Evolutionary conservation across 148 eudicot genomes (phyloP).

Genomic region (Hydrangea macrophylla): DNA sequence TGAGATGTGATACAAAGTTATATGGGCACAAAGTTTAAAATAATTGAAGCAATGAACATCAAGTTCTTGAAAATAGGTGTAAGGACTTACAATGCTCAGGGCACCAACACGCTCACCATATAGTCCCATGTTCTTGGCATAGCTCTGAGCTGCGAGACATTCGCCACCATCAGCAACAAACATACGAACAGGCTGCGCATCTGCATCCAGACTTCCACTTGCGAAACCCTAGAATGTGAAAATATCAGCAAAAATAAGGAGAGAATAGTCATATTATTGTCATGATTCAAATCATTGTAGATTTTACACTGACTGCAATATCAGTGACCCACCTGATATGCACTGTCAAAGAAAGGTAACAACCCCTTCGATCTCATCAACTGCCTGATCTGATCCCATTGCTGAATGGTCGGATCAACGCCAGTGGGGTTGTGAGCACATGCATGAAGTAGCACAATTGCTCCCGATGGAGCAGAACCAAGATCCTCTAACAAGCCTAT

Average conservation of each 20-base stretch:
- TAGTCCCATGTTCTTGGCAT: constrained; percentile 97
- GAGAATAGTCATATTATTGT: not conserved
- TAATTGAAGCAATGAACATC: not conserved
- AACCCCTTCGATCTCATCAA: constrained; percentile 74
- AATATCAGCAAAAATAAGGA: not conserved
- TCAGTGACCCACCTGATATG: constrained; percentile 70
- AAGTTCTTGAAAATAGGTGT: not conserved
- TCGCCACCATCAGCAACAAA: constrained; percentile 96
- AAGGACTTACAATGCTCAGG: constrained; percentile 74
- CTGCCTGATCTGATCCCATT: constrained; percentile 85
- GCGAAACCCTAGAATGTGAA: constrained; percentile 77
- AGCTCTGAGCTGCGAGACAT: constrained; percentile 91
- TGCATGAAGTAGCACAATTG: constrained; percentile 95
- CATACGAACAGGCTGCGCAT: constrained; percentile 84
- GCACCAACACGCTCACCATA: constrained; percentile 99
- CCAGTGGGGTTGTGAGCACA: constrained; percentile 99
- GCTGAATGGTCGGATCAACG: constrained; percentile 87
- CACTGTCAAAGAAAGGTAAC: constrained; percentile 95
- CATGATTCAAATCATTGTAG: not conserved
- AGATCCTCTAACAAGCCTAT: constrained; percentile 90
- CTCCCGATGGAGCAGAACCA: constrained; percentile 89
- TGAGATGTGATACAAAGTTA: not conserved
- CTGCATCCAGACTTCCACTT: constrained; percentile 86
- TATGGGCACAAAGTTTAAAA: not conserved
- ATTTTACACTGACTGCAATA: not conserved